phyloP scores from a whole-genome alignment of 768 basidiomycete genomes.

The Suillus subluteus region DNA sequence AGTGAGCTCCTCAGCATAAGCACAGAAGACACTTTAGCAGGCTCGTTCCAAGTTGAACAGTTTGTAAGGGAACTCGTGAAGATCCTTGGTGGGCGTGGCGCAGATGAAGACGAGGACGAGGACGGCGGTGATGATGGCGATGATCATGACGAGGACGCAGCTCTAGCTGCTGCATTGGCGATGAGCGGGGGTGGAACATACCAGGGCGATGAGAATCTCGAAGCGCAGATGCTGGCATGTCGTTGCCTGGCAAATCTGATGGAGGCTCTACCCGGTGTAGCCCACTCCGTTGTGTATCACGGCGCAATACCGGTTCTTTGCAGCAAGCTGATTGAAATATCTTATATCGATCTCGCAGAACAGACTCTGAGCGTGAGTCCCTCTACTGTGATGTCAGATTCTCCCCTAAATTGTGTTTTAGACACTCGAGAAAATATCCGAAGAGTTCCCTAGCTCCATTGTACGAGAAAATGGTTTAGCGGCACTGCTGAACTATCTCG shows the following conservation, averaged over 20 bases:
- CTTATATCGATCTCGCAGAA: slow-evolving; percentile 97
- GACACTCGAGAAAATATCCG: slow-evolving; percentile 98
- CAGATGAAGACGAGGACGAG: slow-evolving; percentile 72
- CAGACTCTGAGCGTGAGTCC: slow-evolving; percentile 92
- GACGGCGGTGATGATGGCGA: slow-evolving; percentile 63
- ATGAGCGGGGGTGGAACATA: slow-evolving; percentile 72
- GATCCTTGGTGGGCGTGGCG: slow-evolving; percentile 82
- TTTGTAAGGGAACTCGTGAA: slow-evolving; percentile 92
- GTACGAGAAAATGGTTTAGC: slow-evolving; percentile 94
- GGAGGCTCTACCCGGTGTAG: slow-evolving; percentile 97
- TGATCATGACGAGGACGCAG: slow-evolving; percentile 82
- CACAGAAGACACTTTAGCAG: slow-evolving; percentile 95
- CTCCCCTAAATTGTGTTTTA: slow-evolving; percentile 37
- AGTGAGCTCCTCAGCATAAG: slow-evolving; percentile 95
- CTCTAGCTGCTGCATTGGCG: slow-evolving; percentile 85
- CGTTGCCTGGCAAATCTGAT: slow-evolving; percentile 96
- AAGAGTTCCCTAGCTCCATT: slow-evolving; percentile 95
- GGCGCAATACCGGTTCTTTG: slow-evolving; percentile 98
- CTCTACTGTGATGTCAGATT: slow-evolving; percentile 14
- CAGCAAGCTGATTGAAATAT: slow-evolving; percentile 96
- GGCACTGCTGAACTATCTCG: slow-evolving; percentile 92
- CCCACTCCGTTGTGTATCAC: slow-evolving; percentile 97
- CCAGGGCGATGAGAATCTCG: slow-evolving; percentile 84
- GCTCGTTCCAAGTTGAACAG: slow-evolving; percentile 92
- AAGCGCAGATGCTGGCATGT: slow-evolving; percentile 95